Base-by-base conservation (phyloP, 305 asterid genomes). In the Coffea humblotiana region DNA sequence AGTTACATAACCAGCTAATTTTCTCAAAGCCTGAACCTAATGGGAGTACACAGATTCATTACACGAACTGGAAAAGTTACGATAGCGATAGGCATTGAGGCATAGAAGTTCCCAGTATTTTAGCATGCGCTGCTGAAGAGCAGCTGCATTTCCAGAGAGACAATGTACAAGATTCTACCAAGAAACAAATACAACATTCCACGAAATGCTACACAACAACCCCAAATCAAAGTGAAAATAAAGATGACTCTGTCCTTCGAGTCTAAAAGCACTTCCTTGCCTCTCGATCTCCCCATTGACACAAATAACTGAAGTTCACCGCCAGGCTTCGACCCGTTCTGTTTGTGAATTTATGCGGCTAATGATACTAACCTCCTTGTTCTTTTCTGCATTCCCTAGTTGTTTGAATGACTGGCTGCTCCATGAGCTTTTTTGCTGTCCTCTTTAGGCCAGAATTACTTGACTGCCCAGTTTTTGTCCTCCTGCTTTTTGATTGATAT, bases 321-420 rank as follows among this genome's bases (percentile, higher is more conserved):
- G 79, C 90, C 90, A 88, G 35, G 89, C 84, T 83, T 85, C 89
- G 37, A 80, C 82, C 82, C 90, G 76, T 70, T 86, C 90, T 72
- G 86, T 77, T 19, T 67, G 80, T 9, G 87, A 79, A 81, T 81
- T 88, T 69, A 86, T 40, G 49, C 87, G 82, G 78, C 84, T 69
- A 52, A 82, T 63, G 86, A 84, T 85, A 79, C 88, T 85, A 47
- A 77, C 65, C n/a, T 78, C 88, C 56, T 86, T 81, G 35, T 77
- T 81, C 76, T 81, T 88, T 71, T 82, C 89, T 67, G 67, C 61
- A 77, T 72, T 77, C 13, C 13, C 69, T 79, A 63, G 74, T 37
- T 54, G 77, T 43, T 14, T 63, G 80, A 61, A 72, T 61, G 14
- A 79, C 74, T 6, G 88, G 83, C 72, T 65, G 66, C 66, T 85